Percentiles rank a stretch among this genome's conserved stretches.
phyloP scores from a whole-genome alignment of 2,329 filamentous ascomycete species.

The Lachnellula occidentalis region DNA sequence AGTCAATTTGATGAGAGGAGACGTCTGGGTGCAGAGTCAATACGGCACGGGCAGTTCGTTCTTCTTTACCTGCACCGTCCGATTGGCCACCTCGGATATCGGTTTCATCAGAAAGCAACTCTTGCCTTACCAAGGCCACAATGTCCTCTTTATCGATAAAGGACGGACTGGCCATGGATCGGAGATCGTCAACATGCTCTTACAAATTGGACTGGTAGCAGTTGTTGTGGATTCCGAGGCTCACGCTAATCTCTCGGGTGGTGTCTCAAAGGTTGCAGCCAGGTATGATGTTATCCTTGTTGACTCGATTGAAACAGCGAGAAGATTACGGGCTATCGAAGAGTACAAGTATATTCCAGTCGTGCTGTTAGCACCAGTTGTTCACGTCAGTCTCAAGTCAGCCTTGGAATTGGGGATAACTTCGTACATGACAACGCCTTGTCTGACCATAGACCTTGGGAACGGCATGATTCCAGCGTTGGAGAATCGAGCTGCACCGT shows the following conservation, averaged over 20 bases:
- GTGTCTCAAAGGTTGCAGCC: conserved; percentile 39
- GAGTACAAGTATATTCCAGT: conserved; percentile 98
- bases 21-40: conserved; percentile 91
- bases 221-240: conserved; percentile 77
- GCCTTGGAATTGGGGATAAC: conserved; percentile 92
- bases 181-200: conserved; percentile 74
- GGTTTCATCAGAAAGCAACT: conserved; percentile 76
- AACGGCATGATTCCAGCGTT: conserved; percentile 95
- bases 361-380: conserved; percentile 80
- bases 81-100: conserved; percentile 74
- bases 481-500: conserved; percentile 86
- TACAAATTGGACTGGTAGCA: conserved; percentile 71
- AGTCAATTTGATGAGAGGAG: conserved; percentile 93
- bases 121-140: conserved; percentile 84
- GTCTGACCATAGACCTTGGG: conserved; percentile 85
- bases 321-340: conserved; percentile 76
- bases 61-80: conserved; percentile 92
- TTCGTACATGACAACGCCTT: conserved; percentile 98
- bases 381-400: conserved; percentile 88
- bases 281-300: conserved; percentile 93
- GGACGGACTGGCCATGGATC: conserved; percentile 70
- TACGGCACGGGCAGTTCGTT: conserved; percentile 90
- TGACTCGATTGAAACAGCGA: conserved; percentile 87
- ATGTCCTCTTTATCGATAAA: conserved; percentile 92
- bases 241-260: conserved; percentile 54